A percentile compares a stretch with the other conserved stretches of the same genome.
phyloP scores from a whole-genome alignment of 805 yeast species.

The Saccharomycopsis capsularis region DNA sequence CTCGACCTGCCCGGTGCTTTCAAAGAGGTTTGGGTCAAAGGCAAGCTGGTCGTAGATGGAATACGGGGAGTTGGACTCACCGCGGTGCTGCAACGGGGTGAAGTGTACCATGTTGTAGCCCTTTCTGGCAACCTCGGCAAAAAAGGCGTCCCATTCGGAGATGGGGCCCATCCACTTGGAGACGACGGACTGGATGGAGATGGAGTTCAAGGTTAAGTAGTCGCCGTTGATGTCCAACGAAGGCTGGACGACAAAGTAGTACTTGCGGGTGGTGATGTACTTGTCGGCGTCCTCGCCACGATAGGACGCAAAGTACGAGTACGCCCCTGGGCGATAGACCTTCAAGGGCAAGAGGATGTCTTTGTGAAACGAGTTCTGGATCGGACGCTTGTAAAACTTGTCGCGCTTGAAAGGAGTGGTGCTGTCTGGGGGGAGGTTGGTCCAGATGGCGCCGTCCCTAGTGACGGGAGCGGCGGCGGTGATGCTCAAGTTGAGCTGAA shows the following conservation, averaged over 20 bases:
- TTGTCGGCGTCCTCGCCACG: constrained; percentile 30
- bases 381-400: constrained; percentile 43
- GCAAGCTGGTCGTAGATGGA: constrained; percentile 79
- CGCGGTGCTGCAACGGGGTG: constrained; percentile 87
- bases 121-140: constrained; percentile 55
- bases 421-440: constrained; percentile 54
- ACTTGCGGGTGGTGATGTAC: constrained; percentile 47
- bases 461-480: constrained; percentile 72
- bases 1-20: constrained; percentile 46
- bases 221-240: constrained; percentile 47
- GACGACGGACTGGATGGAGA: constrained; percentile 76
- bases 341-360: constrained; percentile 57
- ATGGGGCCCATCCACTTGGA: constrained; percentile 86
- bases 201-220: constrained; percentile 64
- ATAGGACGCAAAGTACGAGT: constrained; percentile 63
- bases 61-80: constrained; percentile 88
- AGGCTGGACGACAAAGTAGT: constrained; percentile 77
- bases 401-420: constrained; percentile 46
- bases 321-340: constrained; percentile 72
- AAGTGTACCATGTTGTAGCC: constrained; percentile 95
- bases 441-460: constrained; percentile 63
- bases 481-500: constrained; percentile 50
- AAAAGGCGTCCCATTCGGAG: constrained; percentile 59
- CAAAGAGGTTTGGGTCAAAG: constrained; percentile 65
- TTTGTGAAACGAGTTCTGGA: constrained; percentile 52